Conservation (phyloP, 2,329 filamentous ascomycete species). For the Beauveria medogensis region DNA sequence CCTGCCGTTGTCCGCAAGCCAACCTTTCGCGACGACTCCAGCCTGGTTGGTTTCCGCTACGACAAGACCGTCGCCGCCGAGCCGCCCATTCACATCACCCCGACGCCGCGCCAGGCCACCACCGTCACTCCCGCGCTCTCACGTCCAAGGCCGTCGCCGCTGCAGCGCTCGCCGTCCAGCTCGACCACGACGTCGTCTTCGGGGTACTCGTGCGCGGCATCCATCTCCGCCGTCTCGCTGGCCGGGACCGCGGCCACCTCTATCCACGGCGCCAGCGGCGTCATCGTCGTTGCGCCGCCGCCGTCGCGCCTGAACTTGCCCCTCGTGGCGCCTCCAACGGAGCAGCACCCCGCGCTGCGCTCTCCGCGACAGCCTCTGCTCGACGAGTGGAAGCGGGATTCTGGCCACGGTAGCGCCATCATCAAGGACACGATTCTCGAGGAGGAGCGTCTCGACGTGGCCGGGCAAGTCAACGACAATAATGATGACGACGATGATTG, state of each 20-base stretch:
- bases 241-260: conserved; percentile 11
- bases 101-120: conserved; percentile 15
- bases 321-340: conserved; percentile 35
- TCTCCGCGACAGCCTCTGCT: conserved; percentile 17
- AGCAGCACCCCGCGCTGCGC: conserved; percentile 47
- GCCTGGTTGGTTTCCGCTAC: conserved; percentile 49
- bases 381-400: conserved; percentile 47
- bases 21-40: conserved; percentile 39
- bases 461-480: conserved; percentile 16
- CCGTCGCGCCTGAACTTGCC: conserved; percentile 16
- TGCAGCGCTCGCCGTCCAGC: conserved; percentile 14
- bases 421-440: conserved; percentile 31
- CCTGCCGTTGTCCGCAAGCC: conserved; percentile 23
- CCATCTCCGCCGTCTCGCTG: conserved; percentile 9
- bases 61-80: conserved; percentile 51
- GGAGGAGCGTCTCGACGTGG: conserved; percentile 15
- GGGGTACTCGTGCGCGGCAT: conserved; percentile 15
- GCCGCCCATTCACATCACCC: conserved; percentile 46
- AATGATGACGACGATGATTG: conserved; percentile 1
- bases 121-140: background rate
- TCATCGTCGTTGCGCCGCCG: conserved; percentile 20
- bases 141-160: conserved; percentile 14
- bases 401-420: conserved; percentile 40
- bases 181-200: conserved; percentile 18
- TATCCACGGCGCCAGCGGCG: background rate